A percentile compares a stretch with the other conserved stretches of the same genome.
Conservation (phyloP, 768 basidiomycete species). For the Tulasnella sp. region DNA sequence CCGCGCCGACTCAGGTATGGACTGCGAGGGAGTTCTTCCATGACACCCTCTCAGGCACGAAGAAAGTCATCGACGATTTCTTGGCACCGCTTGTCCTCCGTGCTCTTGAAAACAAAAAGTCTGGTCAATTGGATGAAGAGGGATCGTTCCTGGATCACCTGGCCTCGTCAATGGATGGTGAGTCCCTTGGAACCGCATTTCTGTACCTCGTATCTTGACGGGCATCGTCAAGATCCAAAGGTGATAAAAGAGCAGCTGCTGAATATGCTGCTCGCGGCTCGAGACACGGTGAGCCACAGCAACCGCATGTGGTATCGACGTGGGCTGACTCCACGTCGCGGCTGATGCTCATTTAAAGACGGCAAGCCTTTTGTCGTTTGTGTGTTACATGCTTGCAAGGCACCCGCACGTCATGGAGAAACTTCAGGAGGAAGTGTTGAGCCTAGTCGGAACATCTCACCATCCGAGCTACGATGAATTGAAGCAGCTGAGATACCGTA, state of each 20-base stretch:
- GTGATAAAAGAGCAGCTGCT: slow-evolving; percentile 15
- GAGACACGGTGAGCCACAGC: slow-evolving; percentile 25
- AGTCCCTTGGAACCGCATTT: not conserved
- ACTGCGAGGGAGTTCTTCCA: slow-evolving; percentile 9
- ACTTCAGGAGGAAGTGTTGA: slow-evolving; percentile 22
- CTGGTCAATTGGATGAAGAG: not conserved
- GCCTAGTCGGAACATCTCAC: not conserved
- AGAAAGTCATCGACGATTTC: not conserved
- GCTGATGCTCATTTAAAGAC: slow-evolving; percentile 18
- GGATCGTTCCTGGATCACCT: slow-evolving; percentile 17
- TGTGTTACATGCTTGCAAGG: slow-evolving; percentile 23
- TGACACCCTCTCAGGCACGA: not conserved
- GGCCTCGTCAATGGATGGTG: not conserved
- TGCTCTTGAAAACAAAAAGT: slow-evolving; percentile 10
- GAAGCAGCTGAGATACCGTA: slow-evolving; percentile 19
- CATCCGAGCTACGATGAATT: slow-evolving; percentile 21
- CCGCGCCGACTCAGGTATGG: not conserved
- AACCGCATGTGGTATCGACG: not conserved
- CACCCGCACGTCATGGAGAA: slow-evolving; percentile 20
- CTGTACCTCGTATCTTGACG: no score
- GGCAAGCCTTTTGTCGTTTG: slow-evolving; percentile 24
- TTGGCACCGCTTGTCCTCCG: slow-evolving; percentile 5
- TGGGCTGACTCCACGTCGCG: not conserved
- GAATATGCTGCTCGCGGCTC: slow-evolving; percentile 25
- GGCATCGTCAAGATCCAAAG: not conserved